phyloP scores from a whole-genome alignment of 306 rosid species.

The Oxytropis ochrocephala region DNA sequence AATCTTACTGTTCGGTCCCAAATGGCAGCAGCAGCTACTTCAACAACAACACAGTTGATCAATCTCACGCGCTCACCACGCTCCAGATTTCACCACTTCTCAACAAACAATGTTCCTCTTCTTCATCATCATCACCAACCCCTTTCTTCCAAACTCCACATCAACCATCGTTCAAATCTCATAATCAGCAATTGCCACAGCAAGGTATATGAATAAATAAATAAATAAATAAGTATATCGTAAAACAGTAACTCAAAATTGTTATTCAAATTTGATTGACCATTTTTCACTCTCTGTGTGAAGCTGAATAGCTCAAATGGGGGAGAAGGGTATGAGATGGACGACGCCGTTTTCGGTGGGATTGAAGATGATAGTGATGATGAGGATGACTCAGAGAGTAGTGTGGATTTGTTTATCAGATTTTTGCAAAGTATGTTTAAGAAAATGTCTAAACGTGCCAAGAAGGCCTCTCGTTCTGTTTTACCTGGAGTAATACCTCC shows the following conservation, averaged over 20 bases:
- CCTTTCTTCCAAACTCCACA: background rate
- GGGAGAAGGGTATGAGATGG: conserved; percentile 36
- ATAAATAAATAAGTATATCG: background rate
- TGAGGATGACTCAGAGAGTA: conserved; percentile 59
- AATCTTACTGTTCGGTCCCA: background rate
- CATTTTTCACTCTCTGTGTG: background rate
- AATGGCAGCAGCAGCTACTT: conserved; percentile 42
- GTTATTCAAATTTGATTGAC: background rate
- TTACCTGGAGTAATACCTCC: conserved; percentile 50
- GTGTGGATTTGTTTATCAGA: conserved; percentile 58
- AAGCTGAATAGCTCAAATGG: conserved; percentile 40
- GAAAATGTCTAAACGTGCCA: conserved; percentile 60
- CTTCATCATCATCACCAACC: conserved; percentile 10
- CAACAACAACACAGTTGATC: background rate
- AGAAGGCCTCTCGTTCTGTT: conserved; percentile 65
- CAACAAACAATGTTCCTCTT: conserved; percentile 14
- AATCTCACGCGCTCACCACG: conserved; percentile 18
- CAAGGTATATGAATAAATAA: conserved; percentile 44
- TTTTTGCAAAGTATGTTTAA: conserved; percentile 61
- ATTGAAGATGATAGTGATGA: conserved; percentile 45
- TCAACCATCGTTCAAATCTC: conserved; percentile 17
- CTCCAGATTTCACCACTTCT: conserved; percentile 18
- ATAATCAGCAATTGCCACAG: conserved; percentile 19
- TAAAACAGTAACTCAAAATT: no score
- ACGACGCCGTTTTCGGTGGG: conserved; percentile 36